Evolutionary conservation across 73 alveolate genomes (phyloP).

Genomic region (Paramecium tetraurelia): DNA sequence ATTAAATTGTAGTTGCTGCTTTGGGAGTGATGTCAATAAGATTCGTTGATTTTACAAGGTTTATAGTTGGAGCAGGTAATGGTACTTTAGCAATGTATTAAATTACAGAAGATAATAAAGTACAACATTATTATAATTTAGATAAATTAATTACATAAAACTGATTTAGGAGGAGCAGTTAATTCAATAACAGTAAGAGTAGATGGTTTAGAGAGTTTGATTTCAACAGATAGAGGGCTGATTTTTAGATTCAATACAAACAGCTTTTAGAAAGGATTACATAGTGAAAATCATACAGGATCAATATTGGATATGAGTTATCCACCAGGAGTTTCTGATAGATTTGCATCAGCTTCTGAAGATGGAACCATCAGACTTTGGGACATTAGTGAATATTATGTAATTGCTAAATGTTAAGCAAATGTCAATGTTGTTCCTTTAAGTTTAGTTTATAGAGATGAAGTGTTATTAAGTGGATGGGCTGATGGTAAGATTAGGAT

Average conservation of each 20-base stretch:
- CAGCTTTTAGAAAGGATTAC: conserved; percentile 83
- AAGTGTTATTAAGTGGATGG: conserved; percentile 94
- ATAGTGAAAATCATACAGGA: conserved; percentile 93
- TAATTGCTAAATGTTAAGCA: conserved; percentile 81
- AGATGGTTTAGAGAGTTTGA: conserved; percentile 85
- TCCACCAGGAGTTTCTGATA: conserved; percentile 90
- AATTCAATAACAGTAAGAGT: conserved; percentile 77
- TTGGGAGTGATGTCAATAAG: conserved; percentile 88
- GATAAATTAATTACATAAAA: conserved; percentile 70
- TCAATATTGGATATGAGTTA: conserved; percentile 78
- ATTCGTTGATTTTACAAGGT: conserved; percentile 76
- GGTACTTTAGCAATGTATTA: conserved; percentile 81
- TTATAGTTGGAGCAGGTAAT: conserved; percentile 95
- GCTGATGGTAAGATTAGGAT: conserved; percentile 91
- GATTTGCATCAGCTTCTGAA: conserved; percentile 91
- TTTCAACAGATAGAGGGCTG: conserved; percentile 91
- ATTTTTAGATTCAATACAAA: conserved; percentile 83
- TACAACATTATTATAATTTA: neutral
- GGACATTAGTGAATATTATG: conserved; percentile 94
- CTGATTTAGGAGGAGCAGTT: conserved; percentile 80
- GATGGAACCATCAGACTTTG: conserved; percentile 95
- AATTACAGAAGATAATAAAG: conserved; percentile 53
- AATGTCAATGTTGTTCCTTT: conserved; percentile 81
- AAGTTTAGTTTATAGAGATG: conserved; percentile 89
- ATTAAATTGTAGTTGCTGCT: conserved; percentile 81